Evolutionary conservation across 176 grass and related monocot genomes (phyloP), one percentile per base, ranked within the genome.

Genomic region (Eragrostis curvula): DNA sequence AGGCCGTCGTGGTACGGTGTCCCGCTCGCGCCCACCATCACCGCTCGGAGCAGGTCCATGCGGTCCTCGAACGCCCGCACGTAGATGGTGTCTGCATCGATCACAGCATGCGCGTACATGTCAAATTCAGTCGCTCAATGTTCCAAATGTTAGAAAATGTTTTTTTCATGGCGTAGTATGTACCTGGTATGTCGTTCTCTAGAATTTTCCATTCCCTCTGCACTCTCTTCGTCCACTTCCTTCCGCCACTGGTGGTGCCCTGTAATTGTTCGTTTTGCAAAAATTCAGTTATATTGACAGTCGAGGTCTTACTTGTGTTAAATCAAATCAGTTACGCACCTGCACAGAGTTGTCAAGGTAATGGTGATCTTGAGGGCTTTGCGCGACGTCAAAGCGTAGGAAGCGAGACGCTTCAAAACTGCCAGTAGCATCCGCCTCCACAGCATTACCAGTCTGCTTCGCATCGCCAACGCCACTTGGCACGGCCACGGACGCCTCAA

Each of bases 21-120:
- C 21, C 81, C 81, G 11, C 5, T 32, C 3, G 46, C 45, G 9
- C 81, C 81, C 9, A 83, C 46, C 9, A 83, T 42, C 6, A 5
- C 68, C 0, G 43, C 81, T 21, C 70, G 70, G 1, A 83, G 28
- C 1, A 83, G 71, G 46, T 83, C 81, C 70, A 84, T 84, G 12
- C 81, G 44, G 2, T 66, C 81, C 71, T 84, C 81, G 23, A 42
- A 84, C 1, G 20, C 81, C 3, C 47, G 43, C 0, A 66, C 30
- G 46, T 81, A 70, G 30, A 81, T 70, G 0, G 51, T 67, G 5
- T 52, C 77, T 79, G 78, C 2, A 45, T 20, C 32, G n/a, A n/a
- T n/a, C n/a, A n/a, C n/a, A n/a, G n/a, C n/a, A 20, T 4, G 0
- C 13, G 21, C 8, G 9, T 45, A 45, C 43, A 6, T 45, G 9